These are phyloP conservation scores for Digitaria exilis DNA, from an alignment of 202 grass and related monocot genomes.

Conservation along the genomic window DNA sequence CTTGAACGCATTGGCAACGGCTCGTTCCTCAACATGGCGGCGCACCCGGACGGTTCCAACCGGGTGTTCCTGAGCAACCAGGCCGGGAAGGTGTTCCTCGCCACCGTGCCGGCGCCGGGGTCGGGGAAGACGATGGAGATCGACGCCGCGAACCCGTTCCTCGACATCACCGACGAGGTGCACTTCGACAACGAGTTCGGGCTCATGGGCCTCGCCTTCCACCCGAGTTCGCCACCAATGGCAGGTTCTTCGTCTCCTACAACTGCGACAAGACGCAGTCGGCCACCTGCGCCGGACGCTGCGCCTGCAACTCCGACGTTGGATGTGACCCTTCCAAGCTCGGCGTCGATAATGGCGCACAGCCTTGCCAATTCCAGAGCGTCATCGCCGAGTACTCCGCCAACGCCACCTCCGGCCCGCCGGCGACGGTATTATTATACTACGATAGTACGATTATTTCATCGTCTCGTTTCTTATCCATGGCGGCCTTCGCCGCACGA, in stretches of 20 bases:
- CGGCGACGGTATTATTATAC: conserved; percentile 51
- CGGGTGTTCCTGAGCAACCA: conserved; percentile 69
- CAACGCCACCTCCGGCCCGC: conserved; percentile 52
- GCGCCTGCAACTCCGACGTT: conserved; percentile 91
- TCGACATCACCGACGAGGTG: conserved; percentile 88
- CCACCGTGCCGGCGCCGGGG: conserved; percentile 62
- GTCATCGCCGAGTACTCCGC: conserved; percentile 86
- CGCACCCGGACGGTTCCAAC: conserved; percentile 86
- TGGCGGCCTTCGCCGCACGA: neutral
- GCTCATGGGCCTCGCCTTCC: conserved; percentile 69
- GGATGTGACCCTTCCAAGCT: conserved; percentile 87
- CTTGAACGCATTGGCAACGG: conserved; percentile 87
- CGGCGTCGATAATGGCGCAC: conserved; percentile 45
- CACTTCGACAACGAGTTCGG: conserved; percentile 87
- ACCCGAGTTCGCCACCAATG: conserved; percentile 72
- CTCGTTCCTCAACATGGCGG: conserved; percentile 69
- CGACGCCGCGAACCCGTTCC: conserved; percentile 62
- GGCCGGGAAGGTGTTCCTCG: conserved; percentile 75
- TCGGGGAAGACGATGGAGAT: conserved; percentile 56
- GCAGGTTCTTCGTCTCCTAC: conserved; percentile 90
- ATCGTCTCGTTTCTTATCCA: neutral
- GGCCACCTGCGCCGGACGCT: conserved; percentile 70
- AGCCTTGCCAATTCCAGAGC: conserved; percentile 79
- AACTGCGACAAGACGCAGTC: conserved; percentile 86
- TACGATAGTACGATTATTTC: neutral